These are phyloP conservation scores for Berkeleyomyces rouxiae DNA, from an alignment of 2,329 filamentous ascomycete species.

Conservation along the genomic window DNA sequence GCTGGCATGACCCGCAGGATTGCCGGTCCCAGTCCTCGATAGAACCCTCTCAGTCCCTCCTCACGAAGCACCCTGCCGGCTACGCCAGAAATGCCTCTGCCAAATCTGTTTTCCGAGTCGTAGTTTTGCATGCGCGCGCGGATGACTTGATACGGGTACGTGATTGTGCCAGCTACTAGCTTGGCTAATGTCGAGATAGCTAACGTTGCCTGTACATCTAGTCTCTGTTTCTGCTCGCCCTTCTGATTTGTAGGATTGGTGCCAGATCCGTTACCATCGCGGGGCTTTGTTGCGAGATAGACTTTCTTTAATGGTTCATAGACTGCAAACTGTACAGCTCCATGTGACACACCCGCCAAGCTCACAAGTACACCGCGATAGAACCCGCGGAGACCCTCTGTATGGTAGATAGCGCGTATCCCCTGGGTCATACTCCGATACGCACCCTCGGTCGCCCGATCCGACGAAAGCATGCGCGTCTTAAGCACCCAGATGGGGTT, in stretches of 20 bases:
- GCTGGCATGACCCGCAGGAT: constrained; percentile 83
- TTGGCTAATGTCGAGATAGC: constrained; percentile 67
- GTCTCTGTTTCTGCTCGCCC: constrained; percentile 14
- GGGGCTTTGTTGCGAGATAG: constrained; percentile 30
- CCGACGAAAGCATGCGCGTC: constrained; percentile 86
- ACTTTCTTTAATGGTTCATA: constrained; percentile 56
- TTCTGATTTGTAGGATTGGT: constrained; percentile 4
- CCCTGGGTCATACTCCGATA: constrained; percentile 67
- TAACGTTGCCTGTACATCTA: constrained; percentile 55
- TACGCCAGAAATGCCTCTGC: constrained; percentile 53
- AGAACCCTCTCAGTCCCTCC: constrained; percentile 73
- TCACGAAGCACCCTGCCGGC: constrained; percentile 56
- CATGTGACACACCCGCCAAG: constrained; percentile 75
- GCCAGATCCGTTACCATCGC: constrained; percentile 17
- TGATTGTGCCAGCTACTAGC: constrained; percentile 71
- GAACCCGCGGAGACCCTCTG: constrained; percentile 64
- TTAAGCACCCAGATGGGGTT: constrained; percentile 98
- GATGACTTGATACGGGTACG: constrained; percentile 91
- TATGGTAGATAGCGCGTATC: constrained; percentile 43
- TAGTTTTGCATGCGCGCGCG: constrained; percentile 80
- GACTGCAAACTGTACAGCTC: constrained; percentile 87
- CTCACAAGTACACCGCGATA: constrained; percentile 76
- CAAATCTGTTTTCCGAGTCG: constrained; percentile 59
- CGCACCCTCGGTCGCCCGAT: constrained; percentile 54
- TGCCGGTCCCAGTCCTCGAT: constrained; percentile 77